phyloP scores from a whole-genome alignment of 208 protist genomes.

The Paratrypanosoma confusum region DNA sequence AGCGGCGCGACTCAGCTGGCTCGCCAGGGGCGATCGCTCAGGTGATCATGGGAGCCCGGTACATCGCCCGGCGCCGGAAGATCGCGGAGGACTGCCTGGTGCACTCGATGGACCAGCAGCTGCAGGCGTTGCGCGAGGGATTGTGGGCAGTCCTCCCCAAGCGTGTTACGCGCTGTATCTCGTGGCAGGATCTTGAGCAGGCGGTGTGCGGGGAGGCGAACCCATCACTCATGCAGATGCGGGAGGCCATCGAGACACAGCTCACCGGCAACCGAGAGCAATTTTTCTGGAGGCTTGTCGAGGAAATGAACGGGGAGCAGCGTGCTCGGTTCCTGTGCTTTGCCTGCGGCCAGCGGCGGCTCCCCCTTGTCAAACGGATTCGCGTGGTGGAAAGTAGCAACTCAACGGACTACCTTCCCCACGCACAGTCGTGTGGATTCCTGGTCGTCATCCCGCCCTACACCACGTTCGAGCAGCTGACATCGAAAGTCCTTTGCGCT shows the following conservation, averaged over 20 bases:
- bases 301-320: constrained; percentile 70
- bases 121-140: constrained; percentile 65
- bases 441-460: constrained; percentile 75
- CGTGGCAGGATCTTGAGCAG: constrained; percentile 72
- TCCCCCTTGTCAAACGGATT: constrained; percentile 64
- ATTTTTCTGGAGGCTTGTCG: constrained; percentile 79
- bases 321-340: constrained; percentile 78
- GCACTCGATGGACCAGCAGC: constrained; percentile 81
- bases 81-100: constrained; percentile 76
- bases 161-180: constrained; percentile 78
- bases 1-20: constrained; percentile 6
- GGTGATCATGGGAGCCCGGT: background rate
- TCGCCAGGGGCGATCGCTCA: background rate
- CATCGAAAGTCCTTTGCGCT: constrained; percentile 61
- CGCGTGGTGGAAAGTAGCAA: constrained; percentile 70
- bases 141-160: constrained; percentile 66
- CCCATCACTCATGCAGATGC: constrained; percentile 46
- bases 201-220: constrained; percentile 72
- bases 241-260: constrained; percentile 51
- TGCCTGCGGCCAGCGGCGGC: constrained; percentile 71
- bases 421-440: constrained; percentile 84
- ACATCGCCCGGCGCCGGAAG: constrained; percentile 20
- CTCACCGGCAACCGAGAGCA: constrained; percentile 34
- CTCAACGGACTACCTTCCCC: constrained; percentile 67
- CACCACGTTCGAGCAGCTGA: constrained; percentile 63